Evolutionary conservation across 2,329 filamentous ascomycete genomes (phyloP), one percentile per base, ranked within the genome.

Genomic region (Fusarium gaditjirri): DNA sequence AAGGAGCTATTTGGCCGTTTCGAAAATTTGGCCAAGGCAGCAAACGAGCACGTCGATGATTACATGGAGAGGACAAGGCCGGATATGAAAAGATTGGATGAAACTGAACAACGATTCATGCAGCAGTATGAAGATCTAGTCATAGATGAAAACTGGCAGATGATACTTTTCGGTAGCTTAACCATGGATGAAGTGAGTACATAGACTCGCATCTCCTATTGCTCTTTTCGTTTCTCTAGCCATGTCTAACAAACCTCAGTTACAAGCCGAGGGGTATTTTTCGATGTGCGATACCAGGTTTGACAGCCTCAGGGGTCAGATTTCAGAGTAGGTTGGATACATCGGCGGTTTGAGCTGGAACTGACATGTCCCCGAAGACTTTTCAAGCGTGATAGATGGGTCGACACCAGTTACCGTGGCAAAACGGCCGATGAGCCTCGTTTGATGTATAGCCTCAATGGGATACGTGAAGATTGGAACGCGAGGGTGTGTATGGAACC

Each of bases 141-240:
- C 10, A 56, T 76, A 12, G 79, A 80, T n/a, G 77, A 80, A 23
- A 68, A 76, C 33, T 81, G 78, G 79, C 79, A 81, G 52, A 63
- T 44, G 9, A 55, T 76, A 3, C 46, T 80, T 3, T 80, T 80
- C 23, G 63, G 68, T n/a, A 76, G 75, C 21, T 35, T 78, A 41
- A 80, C 78, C 9, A 78, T 78, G 59, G 76, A 80, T n/a, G 79
- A 81, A 60, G 79, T 76, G 52, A 58, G 66, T 56, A 5, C 33
- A 9, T 12, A 39, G 31, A 55, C 17, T n/a, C 17, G 14, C 14
- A 36, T 23, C 9, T 19, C 3, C 31, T 31, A 16, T 19, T 23
- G 19, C 27, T 25, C 23, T 42, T 16, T 52, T 38, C 17, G 31
- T 52, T 36, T 13, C 23, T 52, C 13, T 27, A 27, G n/a, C 21